Evolutionary conservation across 805 yeast species (phyloP), one percentile per base, ranked within the genome.

Genomic region (Zygosaccharomyces lentus): DNA sequence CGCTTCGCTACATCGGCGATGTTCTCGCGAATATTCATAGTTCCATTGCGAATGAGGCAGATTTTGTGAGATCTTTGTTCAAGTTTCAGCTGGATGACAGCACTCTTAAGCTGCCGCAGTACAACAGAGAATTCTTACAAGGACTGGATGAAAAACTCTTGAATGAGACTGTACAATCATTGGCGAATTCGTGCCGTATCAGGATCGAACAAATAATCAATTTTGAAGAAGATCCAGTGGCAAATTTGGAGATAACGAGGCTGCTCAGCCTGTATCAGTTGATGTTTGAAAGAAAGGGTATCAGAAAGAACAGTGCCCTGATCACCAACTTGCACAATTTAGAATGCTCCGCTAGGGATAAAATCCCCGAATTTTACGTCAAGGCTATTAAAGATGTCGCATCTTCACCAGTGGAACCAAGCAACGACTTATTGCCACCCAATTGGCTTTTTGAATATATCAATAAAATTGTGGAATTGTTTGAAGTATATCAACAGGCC

Each of bases 11-110:
- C 52, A 71, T 87, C 13, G 95, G 97, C 21, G 96, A 89, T 61
- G 74, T 93, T 26, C 68, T 93, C 31, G 98, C 98, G 0, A 86
- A 85, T 70, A 75, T 89, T 1, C 97, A 93, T 61, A 78, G 90
- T 1, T 75, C 87, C 4, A 81, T 89, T 25, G 95, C 89, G 3
- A 87, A 87, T 65, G 99, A 93, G 64, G 75, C 81, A 34, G 99
- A 93, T 59, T 73, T 83, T 25, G 74, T 91, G 4, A 73, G 74
- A 7, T 73, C 81, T 15, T 66, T 91, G 41, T 81, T 91, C 45
- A 74, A 74, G 37, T 66, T 70, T 37, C 49, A 48, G 12, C 21
- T 46, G 12, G 49, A 52, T 19, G 46, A 53, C 31, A 41, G 53
- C 6, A 48, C 59, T 9, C 43, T 45, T 43, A 46, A 56, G 26